Conservation (phyloP, 805 yeast species). For the Saturnispora serradocipensis region DNA sequence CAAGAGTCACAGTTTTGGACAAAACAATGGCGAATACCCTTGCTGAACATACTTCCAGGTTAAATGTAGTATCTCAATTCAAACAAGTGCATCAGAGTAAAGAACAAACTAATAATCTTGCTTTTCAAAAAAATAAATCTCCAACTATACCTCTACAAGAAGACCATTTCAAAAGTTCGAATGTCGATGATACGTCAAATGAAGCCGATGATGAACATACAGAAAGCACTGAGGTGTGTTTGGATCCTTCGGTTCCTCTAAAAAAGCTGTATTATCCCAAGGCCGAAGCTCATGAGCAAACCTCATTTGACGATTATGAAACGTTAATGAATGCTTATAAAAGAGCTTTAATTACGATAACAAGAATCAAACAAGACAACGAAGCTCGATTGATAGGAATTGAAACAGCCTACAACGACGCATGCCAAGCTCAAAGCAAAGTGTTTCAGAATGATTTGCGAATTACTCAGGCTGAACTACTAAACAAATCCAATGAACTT, state of each 20-base stretch:
- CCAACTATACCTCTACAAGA: not conserved
- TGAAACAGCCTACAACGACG: not conserved
- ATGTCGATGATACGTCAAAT: not conserved
- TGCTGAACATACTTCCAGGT: no score
- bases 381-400: not conserved
- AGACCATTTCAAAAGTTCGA: not conserved
- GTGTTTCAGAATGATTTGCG: not conserved
- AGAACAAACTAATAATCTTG: not conserved
- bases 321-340: not conserved
- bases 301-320: not conserved
- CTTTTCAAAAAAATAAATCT: not conserved
- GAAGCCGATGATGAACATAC: slow-evolving; percentile 8
- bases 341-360: not conserved
- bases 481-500: not conserved
- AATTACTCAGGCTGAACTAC: not conserved
- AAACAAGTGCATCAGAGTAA: not conserved
- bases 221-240: not conserved
- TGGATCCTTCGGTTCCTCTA: not conserved
- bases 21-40: no score
- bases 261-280: not conserved
- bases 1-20: no score
- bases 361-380: not conserved
- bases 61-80: not conserved
- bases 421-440: not conserved
- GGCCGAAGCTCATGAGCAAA: not conserved